Evolutionary conservation across 2,329 filamentous ascomycete genomes (phyloP).

Genomic region (Scedosporium boydii): DNA sequence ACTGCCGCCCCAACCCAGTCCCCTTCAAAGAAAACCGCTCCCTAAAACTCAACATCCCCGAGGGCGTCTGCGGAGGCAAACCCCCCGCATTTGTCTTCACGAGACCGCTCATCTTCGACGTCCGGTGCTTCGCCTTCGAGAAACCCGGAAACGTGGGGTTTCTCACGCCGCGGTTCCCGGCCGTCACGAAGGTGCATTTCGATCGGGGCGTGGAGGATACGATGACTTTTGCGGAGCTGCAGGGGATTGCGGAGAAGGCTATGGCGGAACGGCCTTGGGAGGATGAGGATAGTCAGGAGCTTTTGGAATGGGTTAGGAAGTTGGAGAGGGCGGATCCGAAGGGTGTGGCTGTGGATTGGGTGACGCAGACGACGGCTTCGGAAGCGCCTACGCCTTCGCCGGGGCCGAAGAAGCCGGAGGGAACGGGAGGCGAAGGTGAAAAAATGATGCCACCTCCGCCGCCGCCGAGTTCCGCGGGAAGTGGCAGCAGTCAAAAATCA

Average conservation of each 20-base stretch:
- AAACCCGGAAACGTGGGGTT: slow-evolving; percentile 59
- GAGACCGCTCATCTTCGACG: slow-evolving; percentile 66
- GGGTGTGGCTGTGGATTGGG: slow-evolving; percentile 29
- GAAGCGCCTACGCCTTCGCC: slow-evolving; percentile 24
- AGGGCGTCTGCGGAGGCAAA: slow-evolving; percentile 30
- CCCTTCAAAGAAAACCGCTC: slow-evolving; percentile 24
- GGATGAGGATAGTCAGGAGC: slow-evolving; percentile 50
- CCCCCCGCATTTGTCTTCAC: slow-evolving; percentile 49
- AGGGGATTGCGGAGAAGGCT: slow-evolving; percentile 52
- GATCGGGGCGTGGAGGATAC: slow-evolving; percentile 64
- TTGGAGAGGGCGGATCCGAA: slow-evolving; percentile 46
- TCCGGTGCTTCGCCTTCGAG: slow-evolving; percentile 73
- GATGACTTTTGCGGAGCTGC: slow-evolving; percentile 60
- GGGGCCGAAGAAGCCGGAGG: slow-evolving; percentile 10
- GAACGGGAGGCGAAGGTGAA: background rate
- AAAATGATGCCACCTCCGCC: background rate
- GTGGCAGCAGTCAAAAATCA: background rate
- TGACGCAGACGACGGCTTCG: slow-evolving; percentile 34
- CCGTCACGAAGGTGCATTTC: slow-evolving; percentile 65
- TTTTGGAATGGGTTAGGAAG: slow-evolving; percentile 49
- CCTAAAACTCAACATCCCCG: slow-evolving; percentile 37
- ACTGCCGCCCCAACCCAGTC: slow-evolving; percentile 34
- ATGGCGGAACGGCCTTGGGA: slow-evolving; percentile 28
- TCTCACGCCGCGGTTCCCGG: slow-evolving; percentile 68
- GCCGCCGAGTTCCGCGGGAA: background rate